These are phyloP conservation scores for Solanum chiquidenum DNA, from an alignment of 257 asterid genomes.

Conservation along the genomic window DNA sequence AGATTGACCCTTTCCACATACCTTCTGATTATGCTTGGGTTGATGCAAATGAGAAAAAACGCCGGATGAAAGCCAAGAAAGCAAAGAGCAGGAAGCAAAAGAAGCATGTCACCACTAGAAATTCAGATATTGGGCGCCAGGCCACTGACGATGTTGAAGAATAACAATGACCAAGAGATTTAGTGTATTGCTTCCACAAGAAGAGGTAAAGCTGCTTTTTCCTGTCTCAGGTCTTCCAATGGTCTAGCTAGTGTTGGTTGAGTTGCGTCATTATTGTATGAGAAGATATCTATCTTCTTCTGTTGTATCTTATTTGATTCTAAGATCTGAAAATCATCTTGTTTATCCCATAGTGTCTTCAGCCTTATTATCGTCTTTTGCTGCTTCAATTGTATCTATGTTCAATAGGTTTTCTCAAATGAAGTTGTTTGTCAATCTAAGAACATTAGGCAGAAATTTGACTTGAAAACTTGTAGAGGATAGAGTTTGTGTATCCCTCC, in stretches of 20 bases:
- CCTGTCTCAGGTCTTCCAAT: background rate
- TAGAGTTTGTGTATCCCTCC: background rate
- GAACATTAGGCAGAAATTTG: background rate
- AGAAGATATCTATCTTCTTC: background rate
- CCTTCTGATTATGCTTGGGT: slow-evolving; percentile 91
- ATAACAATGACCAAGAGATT: background rate
- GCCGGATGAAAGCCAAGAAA: slow-evolving; percentile 77
- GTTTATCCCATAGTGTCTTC: background rate
- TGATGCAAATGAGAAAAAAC: slow-evolving; percentile 88
- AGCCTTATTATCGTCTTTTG: background rate
- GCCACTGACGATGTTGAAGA: slow-evolving; percentile 20
- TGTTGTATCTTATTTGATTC: background rate
- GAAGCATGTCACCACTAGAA: slow-evolving; percentile 35
- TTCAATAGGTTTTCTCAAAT: background rate
- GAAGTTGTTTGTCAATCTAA: background rate
- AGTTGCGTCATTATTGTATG: background rate
- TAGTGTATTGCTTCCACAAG: background rate
- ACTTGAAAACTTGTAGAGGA: background rate
- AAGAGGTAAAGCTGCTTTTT: background rate
- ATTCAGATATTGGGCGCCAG: slow-evolving; percentile 40
- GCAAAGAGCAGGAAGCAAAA: slow-evolving; percentile 80
- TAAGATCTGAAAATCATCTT: background rate
- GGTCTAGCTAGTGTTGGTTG: background rate
- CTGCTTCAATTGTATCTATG: background rate
- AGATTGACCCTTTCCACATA: slow-evolving; percentile 79